phyloP scores from a whole-genome alignment of 2,329 filamentous ascomycete species.

The Alternaria sp. region DNA sequence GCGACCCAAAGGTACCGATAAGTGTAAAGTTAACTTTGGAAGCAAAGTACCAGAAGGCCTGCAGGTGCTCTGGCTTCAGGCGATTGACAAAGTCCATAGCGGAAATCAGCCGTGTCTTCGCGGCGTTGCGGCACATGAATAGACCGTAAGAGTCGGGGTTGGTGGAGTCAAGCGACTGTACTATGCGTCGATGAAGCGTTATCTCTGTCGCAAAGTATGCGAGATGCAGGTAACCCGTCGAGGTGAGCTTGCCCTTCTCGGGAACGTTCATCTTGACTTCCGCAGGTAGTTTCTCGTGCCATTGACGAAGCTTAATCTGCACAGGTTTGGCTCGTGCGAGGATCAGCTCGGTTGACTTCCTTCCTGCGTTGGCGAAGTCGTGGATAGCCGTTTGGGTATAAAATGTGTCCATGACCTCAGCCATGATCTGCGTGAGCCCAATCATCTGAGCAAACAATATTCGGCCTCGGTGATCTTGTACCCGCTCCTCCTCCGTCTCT shows the following conservation, averaged over 20 bases:
- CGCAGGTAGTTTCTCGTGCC: slow-evolving; percentile 75
- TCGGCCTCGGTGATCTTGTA: slow-evolving; percentile 71
- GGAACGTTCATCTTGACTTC: slow-evolving; percentile 70
- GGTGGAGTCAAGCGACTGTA: slow-evolving; percentile 73
- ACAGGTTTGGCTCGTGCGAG: slow-evolving; percentile 81
- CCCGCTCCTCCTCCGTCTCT: slow-evolving; percentile 64
- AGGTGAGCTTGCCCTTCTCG: slow-evolving; percentile 54
- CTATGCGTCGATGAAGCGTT: slow-evolving; percentile 88
- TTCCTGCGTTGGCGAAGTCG: slow-evolving; percentile 70
- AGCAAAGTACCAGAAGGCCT: slow-evolving; percentile 92
- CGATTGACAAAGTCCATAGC: slow-evolving; percentile 98
- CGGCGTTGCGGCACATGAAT: slow-evolving; percentile 91
- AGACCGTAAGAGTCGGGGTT: slow-evolving; percentile 78
- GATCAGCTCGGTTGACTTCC: slow-evolving; percentile 75
- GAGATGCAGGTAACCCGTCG: slow-evolving; percentile 76
- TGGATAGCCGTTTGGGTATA: slow-evolving; percentile 81
- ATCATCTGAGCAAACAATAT: slow-evolving; percentile 79
- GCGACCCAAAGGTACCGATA: slow-evolving; percentile 90
- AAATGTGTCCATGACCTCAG: slow-evolving; percentile 83
- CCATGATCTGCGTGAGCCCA: slow-evolving; percentile 75
- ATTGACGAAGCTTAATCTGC: slow-evolving; percentile 82
- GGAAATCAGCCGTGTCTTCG: slow-evolving; percentile 91
- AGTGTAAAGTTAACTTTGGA: slow-evolving; percentile 91
- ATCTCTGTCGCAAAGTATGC: slow-evolving; percentile 96
- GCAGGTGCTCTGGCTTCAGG: slow-evolving; percentile 82